phyloP scores from a whole-genome alignment of 345 rosid species.

The Syzygium jambos region DNA sequence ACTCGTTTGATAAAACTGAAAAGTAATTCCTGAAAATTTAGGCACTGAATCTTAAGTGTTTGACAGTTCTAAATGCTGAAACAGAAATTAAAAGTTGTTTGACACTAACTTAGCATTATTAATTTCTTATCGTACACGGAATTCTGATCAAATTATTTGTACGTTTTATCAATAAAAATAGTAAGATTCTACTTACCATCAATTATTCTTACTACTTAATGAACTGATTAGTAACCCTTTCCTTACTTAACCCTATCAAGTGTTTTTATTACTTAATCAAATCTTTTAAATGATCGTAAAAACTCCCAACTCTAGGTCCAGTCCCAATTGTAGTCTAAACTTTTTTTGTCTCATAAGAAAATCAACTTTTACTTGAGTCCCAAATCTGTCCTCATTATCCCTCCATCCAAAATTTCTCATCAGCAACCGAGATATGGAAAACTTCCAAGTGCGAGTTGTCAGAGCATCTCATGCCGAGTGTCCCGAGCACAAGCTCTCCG shows the following conservation, averaged over 20 bases:
- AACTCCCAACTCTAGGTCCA: too few relatives aligned
- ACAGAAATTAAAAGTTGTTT: neutral
- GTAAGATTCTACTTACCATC: neutral
- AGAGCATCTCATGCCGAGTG: too few relatives aligned
- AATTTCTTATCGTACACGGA: neutral
- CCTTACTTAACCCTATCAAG: neutral
- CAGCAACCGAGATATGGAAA: too few relatives aligned
- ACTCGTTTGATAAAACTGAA: neutral
- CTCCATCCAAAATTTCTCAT: too few relatives aligned
- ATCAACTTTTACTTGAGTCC: too few relatives aligned
- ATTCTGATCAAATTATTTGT: neutral
- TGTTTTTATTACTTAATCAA: neutral
- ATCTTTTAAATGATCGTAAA: neutral
- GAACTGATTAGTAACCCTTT: neutral
- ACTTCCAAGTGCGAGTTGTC: too few relatives aligned
- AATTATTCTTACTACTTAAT: neutral
- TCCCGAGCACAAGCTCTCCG: too few relatives aligned
- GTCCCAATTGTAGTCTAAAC: too few relatives aligned
- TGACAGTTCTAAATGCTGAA: neutral
- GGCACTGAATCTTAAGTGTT: neutral
- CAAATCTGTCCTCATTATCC: too few relatives aligned
- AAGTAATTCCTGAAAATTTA: neutral
- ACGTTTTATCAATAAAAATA: neutral
- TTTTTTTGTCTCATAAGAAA: too few relatives aligned
- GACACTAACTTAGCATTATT: neutral